Base-by-base conservation (phyloP, 129 eudicot genomes). In the Flaveria bidentis region DNA sequence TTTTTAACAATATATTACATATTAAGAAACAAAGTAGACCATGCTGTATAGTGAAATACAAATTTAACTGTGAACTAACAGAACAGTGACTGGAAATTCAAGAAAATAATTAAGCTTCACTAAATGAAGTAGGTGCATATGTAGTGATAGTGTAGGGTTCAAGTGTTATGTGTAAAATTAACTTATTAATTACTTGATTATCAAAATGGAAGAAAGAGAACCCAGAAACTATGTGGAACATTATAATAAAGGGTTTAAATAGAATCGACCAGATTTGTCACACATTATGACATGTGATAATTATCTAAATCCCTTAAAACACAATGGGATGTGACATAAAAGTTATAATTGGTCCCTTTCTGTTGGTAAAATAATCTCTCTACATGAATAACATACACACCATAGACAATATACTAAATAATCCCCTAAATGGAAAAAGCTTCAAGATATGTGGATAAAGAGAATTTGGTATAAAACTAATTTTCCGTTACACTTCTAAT, bases 11-110 rank as follows among this genome's bases (percentile, higher is more conserved):
- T 57, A 57, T 22, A 57, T 57, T 57, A 22, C 64, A 60, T 25
- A 60, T 60, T 60, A 60, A 25, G 39, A 25, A 60, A 60, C 66
- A 60, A 23, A 60, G 41, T 23, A 25, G 66, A 60, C 16, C 66
- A 60, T 60, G 66, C 15, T 2, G 41, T 60, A 23, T 22, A 8
- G 64, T 57, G 30, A 57, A 55, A 22, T 57, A 57, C 23, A 52
- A 9, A 62, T 18, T 62, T 13, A 25, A 62, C 67, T 28, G 67
- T 61, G 67, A 61, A 61, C 41, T 23, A 25, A 33, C 12, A 64
- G 46, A 15, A 33, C 11, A 64, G 8, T 16, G 47, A n/a, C 14
- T 36, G 70, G 36, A 36, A 36, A 64, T n/a, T 64, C 23, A n/a
- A 36, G 11, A 33, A 64, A 14, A 12, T 26, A 36, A 36, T n/a